Conservation (phyloP, 805 yeast genomes). For the Saccharomycopsis olivae region DNA sequence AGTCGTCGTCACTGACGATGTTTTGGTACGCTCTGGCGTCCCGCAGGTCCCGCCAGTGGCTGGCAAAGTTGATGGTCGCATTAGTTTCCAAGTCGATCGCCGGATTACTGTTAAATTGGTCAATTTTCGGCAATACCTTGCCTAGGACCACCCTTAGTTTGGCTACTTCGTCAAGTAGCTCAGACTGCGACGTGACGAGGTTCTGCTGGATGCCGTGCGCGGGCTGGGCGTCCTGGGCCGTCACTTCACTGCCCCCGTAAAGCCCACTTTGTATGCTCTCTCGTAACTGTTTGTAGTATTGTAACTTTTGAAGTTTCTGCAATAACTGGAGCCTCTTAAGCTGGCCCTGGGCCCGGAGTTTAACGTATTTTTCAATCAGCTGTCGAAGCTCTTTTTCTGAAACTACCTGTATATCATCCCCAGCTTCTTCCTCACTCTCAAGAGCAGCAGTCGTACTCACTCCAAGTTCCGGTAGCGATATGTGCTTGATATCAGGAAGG, state of each 20-base stretch:
- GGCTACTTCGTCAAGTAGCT: conserved; percentile 12
- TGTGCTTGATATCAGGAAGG: conserved; percentile 7
- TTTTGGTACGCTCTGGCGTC: neutral
- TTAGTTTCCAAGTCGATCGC: neutral
- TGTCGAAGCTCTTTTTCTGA: neutral
- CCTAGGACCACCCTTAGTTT: conserved; percentile 6
- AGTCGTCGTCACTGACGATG: neutral
- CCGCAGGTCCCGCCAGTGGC: neutral
- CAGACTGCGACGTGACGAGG: conserved; percentile 9
- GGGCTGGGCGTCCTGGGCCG: neutral
- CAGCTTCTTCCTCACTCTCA: neutral
- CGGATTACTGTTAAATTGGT: neutral
- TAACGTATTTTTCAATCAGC: neutral
- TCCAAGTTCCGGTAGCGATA: conserved; percentile 1
- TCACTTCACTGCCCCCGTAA: neutral
- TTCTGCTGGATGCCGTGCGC: conserved; percentile 7
- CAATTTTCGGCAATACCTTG: neutral
- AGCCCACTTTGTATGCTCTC: neutral
- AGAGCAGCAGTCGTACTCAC: neutral
- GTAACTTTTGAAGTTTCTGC: neutral
- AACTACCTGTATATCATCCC: neutral
- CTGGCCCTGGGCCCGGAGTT: neutral
- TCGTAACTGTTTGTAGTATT: neutral
- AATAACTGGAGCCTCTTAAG: neutral
- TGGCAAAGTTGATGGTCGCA: no score